These are phyloP conservation scores for Acorus gramineus DNA, from an alignment of 106 monocot genomes.

Conservation along the genomic window DNA sequence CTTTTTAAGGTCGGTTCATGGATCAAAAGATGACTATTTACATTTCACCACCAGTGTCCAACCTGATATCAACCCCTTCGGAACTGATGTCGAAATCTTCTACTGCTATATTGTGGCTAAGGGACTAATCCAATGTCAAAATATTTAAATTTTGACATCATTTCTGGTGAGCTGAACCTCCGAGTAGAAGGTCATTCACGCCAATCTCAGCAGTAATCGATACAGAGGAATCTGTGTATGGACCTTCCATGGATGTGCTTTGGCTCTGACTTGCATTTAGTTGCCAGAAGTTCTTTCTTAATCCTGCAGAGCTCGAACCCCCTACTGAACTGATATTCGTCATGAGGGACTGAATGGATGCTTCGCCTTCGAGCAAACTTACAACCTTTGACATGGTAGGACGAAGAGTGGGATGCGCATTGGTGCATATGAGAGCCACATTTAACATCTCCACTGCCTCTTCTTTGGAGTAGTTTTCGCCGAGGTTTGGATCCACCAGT, in stretches of 20 bases:
- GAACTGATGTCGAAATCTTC: too few relatives aligned
- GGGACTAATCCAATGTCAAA: too few relatives aligned
- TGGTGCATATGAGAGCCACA: constrained; percentile 44
- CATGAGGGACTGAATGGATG: constrained; percentile 26
- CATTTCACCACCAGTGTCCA: too few relatives aligned
- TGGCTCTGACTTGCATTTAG: constrained; percentile 17
- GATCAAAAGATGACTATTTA: too few relatives aligned
- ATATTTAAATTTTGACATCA: not conserved
- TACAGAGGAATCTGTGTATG: constrained; percentile 4
- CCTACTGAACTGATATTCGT: constrained; percentile 13
- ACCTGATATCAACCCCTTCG: too few relatives aligned
- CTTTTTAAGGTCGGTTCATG: too few relatives aligned
- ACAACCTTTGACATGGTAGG: constrained; percentile 47
- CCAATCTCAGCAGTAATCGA: not conserved
- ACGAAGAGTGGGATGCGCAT: constrained; percentile 31
- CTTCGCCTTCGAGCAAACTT: constrained; percentile 39
- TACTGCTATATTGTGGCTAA: too few relatives aligned
- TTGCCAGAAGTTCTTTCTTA: constrained; percentile 41
- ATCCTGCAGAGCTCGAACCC: constrained; percentile 2
- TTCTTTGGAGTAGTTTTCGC: constrained; percentile 34
- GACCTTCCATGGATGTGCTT: constrained; percentile 15
- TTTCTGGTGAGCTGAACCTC: not conserved
- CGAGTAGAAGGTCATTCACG: too few relatives aligned
- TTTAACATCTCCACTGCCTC: constrained; percentile 41
- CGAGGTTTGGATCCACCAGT: constrained; percentile 45